Base-by-base conservation (phyloP, 495 filamentous ascomycete species). In the Penicillium pancosmium region DNA sequence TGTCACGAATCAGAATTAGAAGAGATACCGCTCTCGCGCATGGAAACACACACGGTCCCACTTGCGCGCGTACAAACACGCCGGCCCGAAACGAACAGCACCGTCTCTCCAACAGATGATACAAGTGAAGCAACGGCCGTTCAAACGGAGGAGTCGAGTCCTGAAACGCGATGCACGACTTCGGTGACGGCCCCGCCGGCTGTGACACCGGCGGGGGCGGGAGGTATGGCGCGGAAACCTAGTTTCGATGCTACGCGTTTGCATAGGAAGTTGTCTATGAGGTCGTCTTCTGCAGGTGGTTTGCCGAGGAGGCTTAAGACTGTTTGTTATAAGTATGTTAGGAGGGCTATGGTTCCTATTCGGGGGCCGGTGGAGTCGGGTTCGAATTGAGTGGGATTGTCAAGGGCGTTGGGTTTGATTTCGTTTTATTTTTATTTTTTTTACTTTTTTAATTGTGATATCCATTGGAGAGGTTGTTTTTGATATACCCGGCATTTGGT, bases 291-390 rank as follows among this genome's bases (percentile, higher is more conserved):
- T 18, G 40, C 36, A 8, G 36, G 36, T 18, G 41, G 18, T 18
- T 41, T 56, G 3, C 49, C 59, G 27, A 36, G 46, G 21, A 33
- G 55, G 25, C 13, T 63, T 21, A 58, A 55, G 55, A 63, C 60
- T 16, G 60, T 63, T n/a, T 63, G 60, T 23, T 53, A 63, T 51
- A 55, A 54, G 51, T 63, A 58, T 35, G 55, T 58, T 16, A 21
- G 60, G 21, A 57, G 33, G 44, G 60, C 55, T 3, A 63, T 63
- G 60, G 46, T 63, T 10, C 60, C 60, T 19, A 50, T 63, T 19
- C 41, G 60, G 11, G 60, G 55, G 8, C 23, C 23, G 23, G 27
- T 7, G 27, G 5, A 6, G 27, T 8, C 27, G 27, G 8, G 27
- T 31, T 31, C 27, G 27, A 31, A 31, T 31, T 31, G 27, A 31